Conservation (phyloP, 2,329 filamentous ascomycete species). For the Alternaria alternata region DNA sequence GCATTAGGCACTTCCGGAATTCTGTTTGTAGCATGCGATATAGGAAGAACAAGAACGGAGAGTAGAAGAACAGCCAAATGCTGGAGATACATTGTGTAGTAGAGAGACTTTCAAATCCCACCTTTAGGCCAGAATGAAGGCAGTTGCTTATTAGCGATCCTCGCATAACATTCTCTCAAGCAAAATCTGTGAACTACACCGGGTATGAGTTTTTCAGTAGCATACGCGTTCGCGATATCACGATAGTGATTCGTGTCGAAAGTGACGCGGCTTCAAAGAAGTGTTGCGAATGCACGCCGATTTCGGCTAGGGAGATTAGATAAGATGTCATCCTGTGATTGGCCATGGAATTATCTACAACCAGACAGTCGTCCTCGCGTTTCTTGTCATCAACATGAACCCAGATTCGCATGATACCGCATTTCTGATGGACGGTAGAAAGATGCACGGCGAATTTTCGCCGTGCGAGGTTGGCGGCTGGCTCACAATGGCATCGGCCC, state of each 20-base stretch:
- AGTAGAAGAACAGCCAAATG: slow-evolving; percentile 6
- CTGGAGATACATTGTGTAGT: slow-evolving; percentile 23
- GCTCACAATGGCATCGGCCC: slow-evolving; percentile 2
- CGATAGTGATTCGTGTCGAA: slow-evolving; percentile 2
- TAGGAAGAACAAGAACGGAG: neutral
- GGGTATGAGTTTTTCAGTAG: neutral
- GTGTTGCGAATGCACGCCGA: slow-evolving; percentile 4
- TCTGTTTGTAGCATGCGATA: slow-evolving; percentile 4
- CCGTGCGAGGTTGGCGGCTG: slow-evolving; percentile 1
- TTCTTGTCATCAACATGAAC: neutral
- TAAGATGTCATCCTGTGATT: slow-evolving; percentile 4
- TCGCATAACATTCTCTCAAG: neutral
- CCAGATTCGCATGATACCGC: neutral
- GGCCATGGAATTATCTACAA: neutral
- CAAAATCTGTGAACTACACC: neutral
- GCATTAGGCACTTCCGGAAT: slow-evolving; percentile 55
- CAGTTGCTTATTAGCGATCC: neutral
- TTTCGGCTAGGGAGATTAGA: slow-evolving; percentile 1
- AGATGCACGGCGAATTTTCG: slow-evolving; percentile 2
- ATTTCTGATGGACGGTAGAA: neutral
- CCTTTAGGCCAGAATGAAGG: neutral
- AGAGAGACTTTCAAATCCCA: neutral
- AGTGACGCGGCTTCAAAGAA: slow-evolving; percentile 13
- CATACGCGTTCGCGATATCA: slow-evolving; percentile 20
- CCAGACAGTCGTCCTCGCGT: neutral